Percentiles rank a stretch among this genome's conserved stretches.
Conservation (phyloP, 352 stramenopile genomes). For the Peronosclerospora sorghi region DNA sequence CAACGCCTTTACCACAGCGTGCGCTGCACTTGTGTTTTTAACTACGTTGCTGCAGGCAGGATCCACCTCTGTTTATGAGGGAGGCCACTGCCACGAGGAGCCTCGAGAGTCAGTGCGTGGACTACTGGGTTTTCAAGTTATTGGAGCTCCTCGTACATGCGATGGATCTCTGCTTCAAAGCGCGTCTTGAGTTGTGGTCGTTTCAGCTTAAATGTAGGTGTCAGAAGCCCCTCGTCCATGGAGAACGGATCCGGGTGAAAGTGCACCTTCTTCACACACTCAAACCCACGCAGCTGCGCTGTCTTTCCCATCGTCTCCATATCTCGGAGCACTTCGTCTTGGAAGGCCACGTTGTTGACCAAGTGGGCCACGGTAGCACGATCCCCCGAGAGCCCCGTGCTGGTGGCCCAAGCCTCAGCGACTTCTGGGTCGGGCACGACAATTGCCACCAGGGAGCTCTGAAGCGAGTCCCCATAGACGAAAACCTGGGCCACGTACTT, state of each 20-base stretch:
- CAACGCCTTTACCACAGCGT: too few species aligned
- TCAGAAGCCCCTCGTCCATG: slow-evolving; percentile 85
- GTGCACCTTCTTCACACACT: slow-evolving; percentile 82
- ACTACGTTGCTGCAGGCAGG: too few species aligned
- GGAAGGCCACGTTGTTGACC: slow-evolving; percentile 23
- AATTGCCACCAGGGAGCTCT: slow-evolving; percentile 90
- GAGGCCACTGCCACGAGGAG: too few species aligned
- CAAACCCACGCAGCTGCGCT: slow-evolving; percentile 82
- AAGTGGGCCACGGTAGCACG: slow-evolving; percentile 23
- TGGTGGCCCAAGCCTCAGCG: slow-evolving; percentile 38
- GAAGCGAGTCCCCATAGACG: slow-evolving; percentile 93
- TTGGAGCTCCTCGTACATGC: slow-evolving; percentile 24
- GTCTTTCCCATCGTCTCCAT: slow-evolving; percentile 44
- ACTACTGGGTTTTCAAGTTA: too few species aligned
- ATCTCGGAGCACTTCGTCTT: slow-evolving; percentile 53
- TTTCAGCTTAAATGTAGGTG: slow-evolving; percentile 93
- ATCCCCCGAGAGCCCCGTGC: slow-evolving; percentile 20
- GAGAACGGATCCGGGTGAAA: slow-evolving; percentile 78
- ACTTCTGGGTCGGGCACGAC: slow-evolving; percentile 78
- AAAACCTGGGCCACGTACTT: slow-evolving; percentile 92
- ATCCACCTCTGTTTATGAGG: too few species aligned
- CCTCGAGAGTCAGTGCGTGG: too few species aligned
- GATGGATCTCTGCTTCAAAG: slow-evolving; percentile 35
- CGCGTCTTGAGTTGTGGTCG: slow-evolving; percentile 41
- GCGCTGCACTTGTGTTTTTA: too few species aligned